Evolutionary conservation across 2,329 filamentous ascomycete species (phyloP).

Genomic region (Exophiala viscosa): DNA sequence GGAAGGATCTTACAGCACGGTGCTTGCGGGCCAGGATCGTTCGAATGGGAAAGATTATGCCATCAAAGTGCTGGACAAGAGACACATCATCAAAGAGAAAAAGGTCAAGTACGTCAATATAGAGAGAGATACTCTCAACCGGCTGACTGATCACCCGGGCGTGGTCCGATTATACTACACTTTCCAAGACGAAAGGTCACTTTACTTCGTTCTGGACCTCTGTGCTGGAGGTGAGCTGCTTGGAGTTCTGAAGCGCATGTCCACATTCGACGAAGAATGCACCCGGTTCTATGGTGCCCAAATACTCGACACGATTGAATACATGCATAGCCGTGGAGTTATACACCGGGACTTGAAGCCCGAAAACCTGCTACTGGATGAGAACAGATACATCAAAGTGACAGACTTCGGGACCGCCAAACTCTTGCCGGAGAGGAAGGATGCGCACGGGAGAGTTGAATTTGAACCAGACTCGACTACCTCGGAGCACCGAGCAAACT

Average conservation of each 20-base stretch:
- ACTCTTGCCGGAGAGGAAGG: constrained; percentile 59
- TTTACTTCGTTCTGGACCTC: constrained; percentile 95
- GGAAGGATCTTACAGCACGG: constrained; percentile 96
- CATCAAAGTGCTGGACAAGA: constrained; percentile 96
- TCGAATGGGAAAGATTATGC: constrained; percentile 95
- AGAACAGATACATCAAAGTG: constrained; percentile 97
- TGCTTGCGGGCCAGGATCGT: constrained; percentile 86
- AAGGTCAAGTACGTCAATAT: constrained; percentile 99
- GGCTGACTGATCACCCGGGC: constrained; percentile 91
- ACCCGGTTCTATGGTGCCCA: constrained; percentile 91
- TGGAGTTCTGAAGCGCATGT: constrained; percentile 88
- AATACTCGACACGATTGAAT: constrained; percentile 92
- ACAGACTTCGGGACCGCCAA: constrained; percentile 99
- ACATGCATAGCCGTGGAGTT: constrained; percentile 94
- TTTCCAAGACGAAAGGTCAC: constrained; percentile 91
- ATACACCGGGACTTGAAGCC: constrained; percentile 97
- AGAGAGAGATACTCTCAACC: constrained; percentile 95
- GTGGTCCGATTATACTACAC: constrained; percentile 97
- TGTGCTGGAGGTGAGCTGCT: constrained; percentile 89
- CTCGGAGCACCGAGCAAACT: constrained; percentile 67
- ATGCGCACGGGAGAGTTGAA: constrained; percentile 40
- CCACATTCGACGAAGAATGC: constrained; percentile 92
- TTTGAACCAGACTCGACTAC: constrained; percentile 43
- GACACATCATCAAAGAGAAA: constrained; percentile 99
- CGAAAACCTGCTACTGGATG: constrained; percentile 91